Evolutionary conservation across 1,284 basidiomycete species (phyloP).

Genomic region (Lentinus polychrous): DNA sequence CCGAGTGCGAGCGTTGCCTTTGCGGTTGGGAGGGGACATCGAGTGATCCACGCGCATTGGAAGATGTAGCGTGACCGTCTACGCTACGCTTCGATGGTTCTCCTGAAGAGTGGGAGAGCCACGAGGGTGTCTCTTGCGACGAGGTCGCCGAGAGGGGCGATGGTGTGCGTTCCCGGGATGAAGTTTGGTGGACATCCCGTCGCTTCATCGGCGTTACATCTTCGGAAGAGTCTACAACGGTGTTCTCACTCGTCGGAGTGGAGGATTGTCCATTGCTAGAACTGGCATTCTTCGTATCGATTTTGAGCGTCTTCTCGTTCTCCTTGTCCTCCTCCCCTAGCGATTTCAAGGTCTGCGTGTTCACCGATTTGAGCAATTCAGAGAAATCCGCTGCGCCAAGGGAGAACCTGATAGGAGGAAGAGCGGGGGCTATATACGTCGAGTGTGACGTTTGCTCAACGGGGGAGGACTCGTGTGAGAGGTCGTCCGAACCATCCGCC

Average conservation of each 20-base stretch:
- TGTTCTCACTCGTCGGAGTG: conserved; percentile 23
- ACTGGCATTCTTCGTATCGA: conserved; percentile 18
- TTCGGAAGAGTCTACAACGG: conserved; percentile 15
- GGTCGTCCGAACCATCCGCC: conserved; percentile 32
- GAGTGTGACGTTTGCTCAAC: conserved; percentile 61
- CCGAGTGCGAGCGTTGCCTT: conserved; percentile 8
- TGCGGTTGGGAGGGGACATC: neutral
- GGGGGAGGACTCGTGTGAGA: conserved; percentile 40
- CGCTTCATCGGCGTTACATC: conserved; percentile 20
- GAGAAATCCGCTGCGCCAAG: conserved; percentile 76
- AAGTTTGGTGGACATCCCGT: conserved; percentile 3
- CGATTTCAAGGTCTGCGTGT: conserved; percentile 34
- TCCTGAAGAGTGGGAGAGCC: neutral
- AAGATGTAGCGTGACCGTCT: neutral
- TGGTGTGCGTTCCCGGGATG: conserved; percentile 2
- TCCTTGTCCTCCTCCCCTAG: conserved; percentile 32
- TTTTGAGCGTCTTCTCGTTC: conserved; percentile 16
- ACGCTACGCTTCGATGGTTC: neutral
- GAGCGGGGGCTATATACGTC: conserved; percentile 73
- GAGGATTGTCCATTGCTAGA: conserved; percentile 7
- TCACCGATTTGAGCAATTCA: conserved; percentile 55
- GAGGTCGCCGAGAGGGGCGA: conserved; percentile 9
- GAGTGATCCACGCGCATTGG: neutral
- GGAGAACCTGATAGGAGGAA: conserved; percentile 79
- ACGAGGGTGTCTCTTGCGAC: neutral